phyloP scores from a whole-genome alignment of 2,329 filamentous ascomycete species.

The Calonectria pseudoreteaudii region DNA sequence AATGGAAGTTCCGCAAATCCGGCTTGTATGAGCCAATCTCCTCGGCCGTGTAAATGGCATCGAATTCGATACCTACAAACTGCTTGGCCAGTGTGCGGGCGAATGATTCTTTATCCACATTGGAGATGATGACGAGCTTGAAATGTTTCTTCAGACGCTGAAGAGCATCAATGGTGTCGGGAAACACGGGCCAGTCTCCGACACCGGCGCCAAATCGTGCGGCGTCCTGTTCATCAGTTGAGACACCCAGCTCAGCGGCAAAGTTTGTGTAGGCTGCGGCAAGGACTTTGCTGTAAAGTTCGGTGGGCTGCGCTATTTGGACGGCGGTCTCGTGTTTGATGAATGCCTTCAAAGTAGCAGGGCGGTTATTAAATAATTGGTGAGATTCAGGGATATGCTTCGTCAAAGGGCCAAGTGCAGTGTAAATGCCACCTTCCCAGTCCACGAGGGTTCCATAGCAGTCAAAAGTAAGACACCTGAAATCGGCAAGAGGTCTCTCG shows the following conservation, averaged over 20 bases:
- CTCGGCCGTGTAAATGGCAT: slow-evolving; percentile 75
- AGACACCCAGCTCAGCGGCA: slow-evolving; percentile 53
- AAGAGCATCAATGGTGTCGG: slow-evolving; percentile 66
- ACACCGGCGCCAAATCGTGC: slow-evolving; percentile 62
- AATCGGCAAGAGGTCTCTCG: slow-evolving; percentile 10
- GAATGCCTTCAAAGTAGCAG: slow-evolving; percentile 55
- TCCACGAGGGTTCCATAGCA: slow-evolving; percentile 83
- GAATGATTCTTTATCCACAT: slow-evolving; percentile 60
- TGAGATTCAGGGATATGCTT: slow-evolving; percentile 52
- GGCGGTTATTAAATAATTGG: slow-evolving; percentile 48
- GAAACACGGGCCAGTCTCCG: slow-evolving; percentile 66
- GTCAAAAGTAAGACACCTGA: slow-evolving; percentile 72
- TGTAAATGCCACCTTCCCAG: slow-evolving; percentile 74
- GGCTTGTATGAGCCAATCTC: slow-evolving; percentile 80
- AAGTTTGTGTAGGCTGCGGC: slow-evolving; percentile 56
- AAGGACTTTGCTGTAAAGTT: slow-evolving; percentile 70
- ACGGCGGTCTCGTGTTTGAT: slow-evolving; percentile 60
- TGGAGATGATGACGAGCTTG: slow-evolving; percentile 70
- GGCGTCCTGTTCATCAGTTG: slow-evolving; percentile 51
- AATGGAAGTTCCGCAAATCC: slow-evolving; percentile 70
- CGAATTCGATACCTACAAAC: slow-evolving; percentile 65
- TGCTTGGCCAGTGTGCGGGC: slow-evolving; percentile 38
- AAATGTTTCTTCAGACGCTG: slow-evolving; percentile 59
- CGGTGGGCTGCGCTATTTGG: slow-evolving; percentile 63
- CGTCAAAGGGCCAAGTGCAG: slow-evolving; percentile 62